These are phyloP conservation scores for Paraphoma sp. DNA, from an alignment of 2,329 filamentous ascomycete species.

Conservation along the genomic window DNA sequence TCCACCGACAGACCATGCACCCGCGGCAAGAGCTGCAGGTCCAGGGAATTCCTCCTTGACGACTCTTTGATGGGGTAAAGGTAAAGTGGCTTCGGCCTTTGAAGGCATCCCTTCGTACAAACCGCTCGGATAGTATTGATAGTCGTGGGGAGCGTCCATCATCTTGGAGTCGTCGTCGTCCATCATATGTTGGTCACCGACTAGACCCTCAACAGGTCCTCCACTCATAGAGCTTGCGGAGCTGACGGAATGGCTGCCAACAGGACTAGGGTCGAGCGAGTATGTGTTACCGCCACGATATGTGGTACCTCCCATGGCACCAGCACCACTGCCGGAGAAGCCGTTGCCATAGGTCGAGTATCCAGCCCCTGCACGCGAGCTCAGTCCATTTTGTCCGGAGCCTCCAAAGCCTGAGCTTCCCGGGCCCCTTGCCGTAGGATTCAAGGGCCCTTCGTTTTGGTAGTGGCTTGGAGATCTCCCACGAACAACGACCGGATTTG, in stretches of 20 bases:
- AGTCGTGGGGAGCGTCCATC: conserved; percentile 52
- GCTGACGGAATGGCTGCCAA: conserved; percentile 53
- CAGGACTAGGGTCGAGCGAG: conserved; percentile 48
- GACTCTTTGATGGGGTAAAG: conserved; percentile 44
- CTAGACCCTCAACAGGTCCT: conserved; percentile 49
- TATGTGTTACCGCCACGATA: conserved; percentile 44
- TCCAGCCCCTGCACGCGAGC: conserved; percentile 65
- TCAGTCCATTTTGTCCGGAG: conserved; percentile 63
- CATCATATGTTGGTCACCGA: conserved; percentile 50
- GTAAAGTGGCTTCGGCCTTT: conserved; percentile 40
- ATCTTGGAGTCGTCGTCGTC: conserved; percentile 47
- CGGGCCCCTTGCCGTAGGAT: conserved; percentile 42
- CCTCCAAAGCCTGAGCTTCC: conserved; percentile 40
- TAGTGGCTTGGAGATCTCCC: conserved; percentile 53
- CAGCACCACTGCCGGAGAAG: conserved; percentile 37
- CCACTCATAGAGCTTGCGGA: conserved; percentile 52
- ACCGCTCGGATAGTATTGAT: conserved; percentile 55
- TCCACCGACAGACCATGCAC: conserved; percentile 47
- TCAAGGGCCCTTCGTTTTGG: conserved; percentile 54
- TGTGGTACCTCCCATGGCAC: conserved; percentile 39
- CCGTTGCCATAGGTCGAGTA: conserved; percentile 43
- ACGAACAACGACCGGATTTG: conserved; percentile 49
- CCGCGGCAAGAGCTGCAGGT: conserved; percentile 30
- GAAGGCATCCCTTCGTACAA: conserved; percentile 51
- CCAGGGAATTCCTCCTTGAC: conserved; percentile 53